Evolutionary conservation across 1,139 yeast species (phyloP).

Genomic region (Geotrichum reessii): DNA sequence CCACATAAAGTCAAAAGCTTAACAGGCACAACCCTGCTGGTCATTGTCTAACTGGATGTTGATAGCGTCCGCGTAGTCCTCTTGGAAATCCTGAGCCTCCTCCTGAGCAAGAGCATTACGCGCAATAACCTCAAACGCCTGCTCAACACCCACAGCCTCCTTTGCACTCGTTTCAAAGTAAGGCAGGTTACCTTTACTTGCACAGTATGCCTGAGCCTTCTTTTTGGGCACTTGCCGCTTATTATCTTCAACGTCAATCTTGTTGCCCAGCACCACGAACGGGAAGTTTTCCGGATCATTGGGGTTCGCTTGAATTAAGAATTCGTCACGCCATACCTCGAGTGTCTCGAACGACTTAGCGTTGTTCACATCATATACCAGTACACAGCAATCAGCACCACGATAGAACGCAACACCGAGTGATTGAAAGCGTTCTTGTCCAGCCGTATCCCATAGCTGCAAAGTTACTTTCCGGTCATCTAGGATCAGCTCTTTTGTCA

Average conservation of each 20-base stretch:
- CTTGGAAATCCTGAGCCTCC: constrained; percentile 80
- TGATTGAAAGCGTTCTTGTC: constrained; percentile 85
- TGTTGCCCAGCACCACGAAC: constrained; percentile 89
- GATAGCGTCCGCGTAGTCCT: constrained; percentile 93
- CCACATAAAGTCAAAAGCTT: constrained; percentile 10
- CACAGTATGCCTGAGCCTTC: constrained; percentile 81
- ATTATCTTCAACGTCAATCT: constrained; percentile 88
- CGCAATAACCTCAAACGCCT: constrained; percentile 94
- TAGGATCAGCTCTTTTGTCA: constrained; percentile 80
- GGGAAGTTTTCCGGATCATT: constrained; percentile 93
- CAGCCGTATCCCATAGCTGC: constrained; percentile 91
- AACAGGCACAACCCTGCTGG: constrained; percentile 72
- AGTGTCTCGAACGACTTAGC: constrained; percentile 86
- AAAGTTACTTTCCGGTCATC: constrained; percentile 77
- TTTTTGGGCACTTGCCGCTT: constrained; percentile 78
- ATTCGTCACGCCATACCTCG: constrained; percentile 92
- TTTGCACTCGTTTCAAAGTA: constrained; percentile 93
- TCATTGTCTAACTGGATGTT: constrained; percentile 89
- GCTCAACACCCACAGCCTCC: constrained; percentile 88
- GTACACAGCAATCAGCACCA: constrained; percentile 97
- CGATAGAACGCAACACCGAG: constrained; percentile 96
- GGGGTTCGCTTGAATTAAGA: constrained; percentile 86
- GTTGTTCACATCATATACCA: constrained; percentile 91
- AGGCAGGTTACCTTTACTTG: constrained; percentile 83
- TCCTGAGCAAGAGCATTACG: constrained; percentile 90